phyloP scores from a whole-genome alignment of 495 filamentous ascomycete genomes.

The Parmelia sp. region DNA sequence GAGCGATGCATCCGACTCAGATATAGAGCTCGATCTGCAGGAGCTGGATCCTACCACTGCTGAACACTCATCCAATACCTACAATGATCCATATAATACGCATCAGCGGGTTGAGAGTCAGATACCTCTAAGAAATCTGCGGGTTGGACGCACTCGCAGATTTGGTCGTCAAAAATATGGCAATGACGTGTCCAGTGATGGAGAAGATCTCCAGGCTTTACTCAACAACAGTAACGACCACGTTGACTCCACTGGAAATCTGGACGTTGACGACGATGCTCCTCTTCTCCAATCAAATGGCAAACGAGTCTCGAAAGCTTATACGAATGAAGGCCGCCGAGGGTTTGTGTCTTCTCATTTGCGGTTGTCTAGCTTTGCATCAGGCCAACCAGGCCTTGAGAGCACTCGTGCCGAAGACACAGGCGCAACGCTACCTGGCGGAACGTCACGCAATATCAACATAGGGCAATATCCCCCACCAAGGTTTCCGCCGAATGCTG shows the following conservation, averaged over 20 bases:
- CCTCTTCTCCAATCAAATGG: conserved; percentile 47
- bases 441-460: conserved; percentile 24
- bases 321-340: conserved; percentile 5
- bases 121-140: conserved; percentile 66
- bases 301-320: conserved; percentile 5
- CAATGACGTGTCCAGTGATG: conserved; percentile 31
- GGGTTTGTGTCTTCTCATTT: conserved; percentile 31
- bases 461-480: conserved; percentile 40
- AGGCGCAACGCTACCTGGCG: conserved; percentile 11
- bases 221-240: conserved; percentile 45
- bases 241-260: conserved; percentile 47
- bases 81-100: conserved; percentile 36
- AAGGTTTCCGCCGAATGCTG: conserved; percentile 68
- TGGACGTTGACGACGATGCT: conserved; percentile 55
- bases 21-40: conserved; percentile 59
- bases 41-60: conserved; percentile 60
- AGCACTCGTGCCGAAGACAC: not conserved
- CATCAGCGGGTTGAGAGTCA: conserved; percentile 41
- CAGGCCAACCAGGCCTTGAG: conserved; percentile 22
- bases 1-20: conserved; percentile 53
- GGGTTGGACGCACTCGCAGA: conserved; percentile 59
- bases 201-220: conserved; percentile 51
- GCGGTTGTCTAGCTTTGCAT: conserved; percentile 50
- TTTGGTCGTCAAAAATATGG: conserved; percentile 48
- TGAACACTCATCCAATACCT: conserved; percentile 30